Percentiles rank a stretch among this genome's conserved stretches.
phyloP scores from a whole-genome alignment of 2,329 filamentous ascomycete genomes.

The Thielaviopsis ethacetica region DNA sequence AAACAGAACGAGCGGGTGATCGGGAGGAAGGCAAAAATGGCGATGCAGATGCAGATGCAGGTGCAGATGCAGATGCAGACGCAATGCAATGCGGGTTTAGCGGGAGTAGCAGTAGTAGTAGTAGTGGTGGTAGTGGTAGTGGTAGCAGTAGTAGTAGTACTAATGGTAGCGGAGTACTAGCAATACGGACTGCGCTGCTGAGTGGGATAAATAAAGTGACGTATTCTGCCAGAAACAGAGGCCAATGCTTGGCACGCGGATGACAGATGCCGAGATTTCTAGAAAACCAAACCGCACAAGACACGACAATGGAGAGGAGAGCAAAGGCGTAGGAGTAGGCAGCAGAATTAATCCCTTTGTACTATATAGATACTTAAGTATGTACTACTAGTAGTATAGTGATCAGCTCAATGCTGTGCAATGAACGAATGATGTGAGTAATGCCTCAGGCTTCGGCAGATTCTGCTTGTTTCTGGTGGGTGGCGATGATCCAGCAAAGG shows the following conservation, averaged over 20 bases:
- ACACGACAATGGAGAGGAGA: not conserved
- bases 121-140: not conserved
- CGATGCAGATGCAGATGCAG: not conserved
- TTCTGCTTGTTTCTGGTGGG: too few species aligned
- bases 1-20: not conserved
- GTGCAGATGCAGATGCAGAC: not conserved
- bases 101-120: not conserved
- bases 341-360: not conserved
- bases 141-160: not conserved
- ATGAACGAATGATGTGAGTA: too few species aligned
- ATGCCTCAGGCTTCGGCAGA: too few species aligned
- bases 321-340: not conserved
- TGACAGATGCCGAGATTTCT: slow-evolving; percentile 7
- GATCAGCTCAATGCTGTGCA: too few species aligned
- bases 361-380: too few species aligned
- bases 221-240: too few species aligned
- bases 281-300: not conserved
- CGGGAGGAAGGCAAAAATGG: not conserved
- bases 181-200: too few species aligned
- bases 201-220: too few species aligned
- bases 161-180: too few species aligned
- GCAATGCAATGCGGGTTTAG: not conserved
- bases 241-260: slow-evolving; percentile 4
- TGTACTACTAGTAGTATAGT: too few species aligned
- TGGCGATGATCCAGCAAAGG: too few species aligned